These are phyloP conservation scores for Cladosporium austrohemisphaericum DNA, from an alignment of 2,329 filamentous ascomycete genomes.

Conservation along the genomic window DNA sequence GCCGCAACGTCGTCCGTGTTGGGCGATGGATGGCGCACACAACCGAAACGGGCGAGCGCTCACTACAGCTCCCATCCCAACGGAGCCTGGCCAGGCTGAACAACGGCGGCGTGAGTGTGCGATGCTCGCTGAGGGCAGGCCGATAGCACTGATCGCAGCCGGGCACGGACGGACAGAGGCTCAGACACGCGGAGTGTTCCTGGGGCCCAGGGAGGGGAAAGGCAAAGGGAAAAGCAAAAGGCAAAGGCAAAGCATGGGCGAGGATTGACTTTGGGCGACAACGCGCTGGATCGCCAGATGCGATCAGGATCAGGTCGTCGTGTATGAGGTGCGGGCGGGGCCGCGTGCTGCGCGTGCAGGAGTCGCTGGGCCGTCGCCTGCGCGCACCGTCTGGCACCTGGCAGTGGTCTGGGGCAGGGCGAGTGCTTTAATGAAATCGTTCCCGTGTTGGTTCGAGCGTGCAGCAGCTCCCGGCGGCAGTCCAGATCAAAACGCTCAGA, in stretches of 20 bases:
- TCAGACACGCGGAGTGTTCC: slow-evolving; percentile 6
- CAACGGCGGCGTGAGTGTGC: slow-evolving; percentile 1
- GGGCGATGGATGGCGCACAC: slow-evolving; percentile 7
- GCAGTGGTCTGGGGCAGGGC: not conserved
- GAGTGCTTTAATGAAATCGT: slow-evolving; percentile 5
- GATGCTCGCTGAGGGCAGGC: too few relatives aligned
- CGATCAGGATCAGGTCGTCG: not conserved
- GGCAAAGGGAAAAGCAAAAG: too few relatives aligned
- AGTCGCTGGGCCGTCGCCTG: slow-evolving; percentile 5
- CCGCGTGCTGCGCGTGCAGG: slow-evolving; percentile 6
- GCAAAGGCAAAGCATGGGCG: too few relatives aligned
- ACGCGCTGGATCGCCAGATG: slow-evolving; percentile 7
- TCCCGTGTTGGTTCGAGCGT: slow-evolving; percentile 13
- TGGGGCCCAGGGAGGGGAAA: not conserved
- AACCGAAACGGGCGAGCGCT: slow-evolving; percentile 4
- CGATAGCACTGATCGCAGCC: not conserved
- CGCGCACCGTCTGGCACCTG: not conserved
- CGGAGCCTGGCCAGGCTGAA: not conserved
- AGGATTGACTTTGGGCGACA: not conserved
- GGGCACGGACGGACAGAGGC: not conserved
- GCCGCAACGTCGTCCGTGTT: slow-evolving; percentile 7
- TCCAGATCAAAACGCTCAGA: slow-evolving; percentile 27
- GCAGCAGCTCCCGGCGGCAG: slow-evolving; percentile 24
- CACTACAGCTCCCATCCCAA: not conserved
- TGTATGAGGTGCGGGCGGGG: not conserved